Conservation (phyloP, 257 asterid species). For the Hygrophila difformis region DNA sequence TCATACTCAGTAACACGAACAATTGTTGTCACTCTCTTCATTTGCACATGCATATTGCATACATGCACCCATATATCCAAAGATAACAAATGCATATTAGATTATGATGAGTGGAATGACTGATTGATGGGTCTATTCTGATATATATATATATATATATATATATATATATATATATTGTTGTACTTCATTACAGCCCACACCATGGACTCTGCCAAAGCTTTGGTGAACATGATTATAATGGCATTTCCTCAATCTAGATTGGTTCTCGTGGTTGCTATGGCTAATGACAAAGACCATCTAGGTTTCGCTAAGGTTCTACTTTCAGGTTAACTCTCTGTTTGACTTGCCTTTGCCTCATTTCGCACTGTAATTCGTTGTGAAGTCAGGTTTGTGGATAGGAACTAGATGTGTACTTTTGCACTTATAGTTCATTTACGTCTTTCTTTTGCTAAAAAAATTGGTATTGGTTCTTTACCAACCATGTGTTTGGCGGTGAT, state of each 20-base stretch:
- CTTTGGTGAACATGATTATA: conserved; percentile 52
- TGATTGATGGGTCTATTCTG: no score
- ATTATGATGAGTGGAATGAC: conserved; percentile 4
- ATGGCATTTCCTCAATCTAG: no score
- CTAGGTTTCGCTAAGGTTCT: conserved; percentile 66
- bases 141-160: no score
- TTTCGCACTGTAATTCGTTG: conserved; percentile 4
- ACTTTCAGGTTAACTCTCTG: conserved; percentile 52
- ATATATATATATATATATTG: no score
- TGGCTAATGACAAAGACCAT: conserved; percentile 96
- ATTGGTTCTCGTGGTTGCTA: conserved; percentile 80
- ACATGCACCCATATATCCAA: no score
- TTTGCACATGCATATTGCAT: no score
- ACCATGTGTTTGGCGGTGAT: no score
- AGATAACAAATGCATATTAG: no score
- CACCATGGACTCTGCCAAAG: conserved; percentile 87
- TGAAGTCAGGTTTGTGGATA: neutral
- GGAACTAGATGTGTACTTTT: conserved; percentile 4
- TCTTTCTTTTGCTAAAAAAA: no score
- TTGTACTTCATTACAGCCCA: conserved; percentile 54
- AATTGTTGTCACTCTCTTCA: no score
- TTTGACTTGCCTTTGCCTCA: conserved; percentile 13
- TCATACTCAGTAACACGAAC: no score
- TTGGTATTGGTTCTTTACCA: no score
- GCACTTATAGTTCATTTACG: neutral